Evolutionary conservation across 2,329 filamentous ascomycete genomes (phyloP).

Genomic region (Penicillium glabrum): DNA sequence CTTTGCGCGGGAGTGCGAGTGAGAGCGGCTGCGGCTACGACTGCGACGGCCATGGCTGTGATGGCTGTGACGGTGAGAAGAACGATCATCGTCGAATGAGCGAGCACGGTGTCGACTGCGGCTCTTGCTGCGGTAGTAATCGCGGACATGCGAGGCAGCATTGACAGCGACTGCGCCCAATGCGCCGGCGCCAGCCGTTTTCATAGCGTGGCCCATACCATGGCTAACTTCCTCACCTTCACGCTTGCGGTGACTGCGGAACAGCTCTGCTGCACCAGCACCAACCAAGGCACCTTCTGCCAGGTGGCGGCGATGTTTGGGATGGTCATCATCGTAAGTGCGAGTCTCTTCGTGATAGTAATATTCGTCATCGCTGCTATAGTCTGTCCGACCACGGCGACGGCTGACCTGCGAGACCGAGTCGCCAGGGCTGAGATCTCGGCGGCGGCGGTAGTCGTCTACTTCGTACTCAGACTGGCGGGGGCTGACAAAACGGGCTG

Average conservation of each 20-base stretch:
- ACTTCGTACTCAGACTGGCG: slow-evolving; percentile 61
- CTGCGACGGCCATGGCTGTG: slow-evolving; percentile 33
- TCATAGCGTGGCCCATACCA: slow-evolving; percentile 48
- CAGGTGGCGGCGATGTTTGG: slow-evolving; percentile 58
- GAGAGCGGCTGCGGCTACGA: slow-evolving; percentile 46
- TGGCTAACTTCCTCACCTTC: slow-evolving; percentile 56
- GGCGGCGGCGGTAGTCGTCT: slow-evolving; percentile 58
- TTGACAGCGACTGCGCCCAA: slow-evolving; percentile 63
- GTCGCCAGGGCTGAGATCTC: slow-evolving; percentile 52
- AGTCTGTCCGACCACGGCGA: slow-evolving; percentile 42
- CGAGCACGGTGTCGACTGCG: slow-evolving; percentile 44
- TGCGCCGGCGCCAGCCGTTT: slow-evolving; percentile 60
- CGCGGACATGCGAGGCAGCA: slow-evolving; percentile 53
- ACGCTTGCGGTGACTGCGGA: slow-evolving; percentile 58
- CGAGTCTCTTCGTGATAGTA: slow-evolving; percentile 55
- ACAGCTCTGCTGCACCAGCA: slow-evolving; percentile 59
- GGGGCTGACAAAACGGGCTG: slow-evolving; percentile 50
- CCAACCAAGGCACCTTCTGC: slow-evolving; percentile 64
- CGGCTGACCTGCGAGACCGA: slow-evolving; percentile 53
- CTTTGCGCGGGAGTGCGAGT: slow-evolving; percentile 50
- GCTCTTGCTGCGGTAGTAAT: slow-evolving; percentile 50
- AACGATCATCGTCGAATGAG: slow-evolving; percentile 42
- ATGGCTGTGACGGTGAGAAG: slow-evolving; percentile 30
- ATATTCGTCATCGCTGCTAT: slow-evolving; percentile 62
- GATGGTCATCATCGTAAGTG: slow-evolving; percentile 47